A percentile compares a stretch with the other conserved stretches of the same genome.
Evolutionary conservation across 768 basidiomycete species (phyloP).

Genomic region (Leccinum truebloodii): DNA sequence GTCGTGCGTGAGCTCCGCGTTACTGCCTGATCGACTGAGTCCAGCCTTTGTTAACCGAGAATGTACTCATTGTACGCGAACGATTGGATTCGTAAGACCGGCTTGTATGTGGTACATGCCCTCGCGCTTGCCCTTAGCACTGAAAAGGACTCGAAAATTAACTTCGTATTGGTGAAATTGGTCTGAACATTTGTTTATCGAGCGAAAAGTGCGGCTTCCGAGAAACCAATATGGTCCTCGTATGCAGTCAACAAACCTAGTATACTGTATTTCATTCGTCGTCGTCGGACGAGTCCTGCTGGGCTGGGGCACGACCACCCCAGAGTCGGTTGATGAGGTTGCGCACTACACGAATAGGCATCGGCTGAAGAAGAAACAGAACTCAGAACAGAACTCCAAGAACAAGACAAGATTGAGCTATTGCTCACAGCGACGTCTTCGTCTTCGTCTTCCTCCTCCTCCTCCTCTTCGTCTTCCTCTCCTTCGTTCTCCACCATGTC

Average conservation of each 20-base stretch:
- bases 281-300: conserved; percentile 25
- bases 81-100: not conserved
- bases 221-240: not conserved
- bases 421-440: conserved; percentile 47
- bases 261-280: not conserved
- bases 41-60: no score
- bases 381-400: not conserved
- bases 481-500: conserved; percentile 41
- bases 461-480: conserved; percentile 21
- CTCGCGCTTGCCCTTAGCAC: not conserved
- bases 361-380: conserved; percentile 41
- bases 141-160: not conserved
- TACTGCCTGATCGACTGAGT: not conserved
- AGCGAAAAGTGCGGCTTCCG: not conserved
- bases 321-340: conserved; percentile 63
- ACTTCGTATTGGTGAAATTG: not conserved
- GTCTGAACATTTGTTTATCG: not conserved
- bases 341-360: conserved; percentile 58
- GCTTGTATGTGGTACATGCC: not conserved
- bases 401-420: not conserved
- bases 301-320: conserved; percentile 17
- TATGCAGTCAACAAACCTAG: not conserved
- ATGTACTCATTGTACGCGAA: not conserved
- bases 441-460: conserved; percentile 43
- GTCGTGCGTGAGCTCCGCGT: conserved; percentile 4